A percentile compares a stretch with the other conserved stretches of the same genome.
These are phyloP conservation scores for Proteromonas lacertae DNA, from an alignment of 352 stramenopile species.

Conservation along the genomic window DNA sequence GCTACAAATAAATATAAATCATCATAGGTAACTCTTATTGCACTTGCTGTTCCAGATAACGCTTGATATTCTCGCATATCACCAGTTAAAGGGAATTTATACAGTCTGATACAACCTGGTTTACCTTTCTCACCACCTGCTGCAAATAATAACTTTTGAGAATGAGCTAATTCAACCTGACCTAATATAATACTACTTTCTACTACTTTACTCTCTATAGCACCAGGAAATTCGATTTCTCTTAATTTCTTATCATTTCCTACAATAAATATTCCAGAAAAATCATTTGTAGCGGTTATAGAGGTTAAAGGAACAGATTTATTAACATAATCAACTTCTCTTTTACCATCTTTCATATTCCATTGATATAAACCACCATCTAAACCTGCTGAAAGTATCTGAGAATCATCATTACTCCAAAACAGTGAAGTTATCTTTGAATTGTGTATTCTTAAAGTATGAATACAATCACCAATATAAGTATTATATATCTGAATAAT, in stretches of 20 bases:
- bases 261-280: slow-evolving; percentile 39
- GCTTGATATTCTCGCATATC: slow-evolving; percentile 47
- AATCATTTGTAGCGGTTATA: slow-evolving; percentile 22
- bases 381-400: slow-evolving; percentile 38
- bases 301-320: slow-evolving; percentile 40
- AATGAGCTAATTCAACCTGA: slow-evolving; percentile 33
- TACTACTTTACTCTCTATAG: slow-evolving; percentile 1
- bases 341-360: slow-evolving; percentile 49
- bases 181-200: slow-evolving; percentile 35
- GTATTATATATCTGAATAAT: slow-evolving; percentile 58
- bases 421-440: slow-evolving; percentile 42
- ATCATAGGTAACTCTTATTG: slow-evolving; percentile 38
- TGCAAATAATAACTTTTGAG: slow-evolving; percentile 45
- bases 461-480: slow-evolving; percentile 45
- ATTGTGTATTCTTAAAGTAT: slow-evolving; percentile 53
- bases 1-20: slow-evolving; percentile 59
- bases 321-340: slow-evolving; percentile 17
- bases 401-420: slow-evolving; percentile 23
- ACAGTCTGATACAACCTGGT: slow-evolving; percentile 31
- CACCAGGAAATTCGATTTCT: slow-evolving; percentile 36
- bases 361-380: slow-evolving; percentile 66
- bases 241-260: slow-evolving; percentile 48
- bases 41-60: slow-evolving; percentile 16
- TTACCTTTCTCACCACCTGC: slow-evolving; percentile 28
- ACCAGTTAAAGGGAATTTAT: slow-evolving; percentile 47